A percentile compares a stretch with the other conserved stretches of the same genome.
Evolutionary conservation across 2,329 filamentous ascomycete species (phyloP).

Genomic region (Talaromyces sp.): DNA sequence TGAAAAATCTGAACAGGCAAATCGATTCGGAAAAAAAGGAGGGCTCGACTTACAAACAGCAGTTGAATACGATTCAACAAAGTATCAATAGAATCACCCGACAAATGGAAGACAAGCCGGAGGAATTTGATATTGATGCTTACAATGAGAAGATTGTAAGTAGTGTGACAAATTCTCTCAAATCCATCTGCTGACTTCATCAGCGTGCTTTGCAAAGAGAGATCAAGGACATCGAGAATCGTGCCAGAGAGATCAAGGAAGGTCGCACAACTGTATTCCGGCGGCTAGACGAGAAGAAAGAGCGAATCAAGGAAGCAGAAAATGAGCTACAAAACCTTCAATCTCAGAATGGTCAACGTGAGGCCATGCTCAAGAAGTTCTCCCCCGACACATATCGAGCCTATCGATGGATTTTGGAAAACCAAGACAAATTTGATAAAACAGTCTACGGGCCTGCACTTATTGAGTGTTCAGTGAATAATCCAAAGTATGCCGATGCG

Average conservation of each 20-base stretch:
- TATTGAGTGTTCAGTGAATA: slow-evolving; percentile 73
- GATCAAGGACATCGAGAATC: slow-evolving; percentile 33
- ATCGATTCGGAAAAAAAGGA: slow-evolving; percentile 52
- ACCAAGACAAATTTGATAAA: slow-evolving; percentile 66
- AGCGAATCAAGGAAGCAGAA: slow-evolving; percentile 42
- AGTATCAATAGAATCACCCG: slow-evolving; percentile 62
- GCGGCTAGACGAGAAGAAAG: slow-evolving; percentile 34
- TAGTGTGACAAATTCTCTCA: slow-evolving; percentile 20
- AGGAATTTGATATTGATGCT: slow-evolving; percentile 63
- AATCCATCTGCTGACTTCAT: slow-evolving; percentile 23
- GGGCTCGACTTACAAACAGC: slow-evolving; percentile 51
- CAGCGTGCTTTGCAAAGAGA: slow-evolving; percentile 55
- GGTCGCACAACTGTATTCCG: slow-evolving; percentile 32
- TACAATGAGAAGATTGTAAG: slow-evolving; percentile 72
- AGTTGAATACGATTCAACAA: slow-evolving; percentile 50
- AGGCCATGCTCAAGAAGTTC: slow-evolving; percentile 58
- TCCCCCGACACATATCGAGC: slow-evolving; percentile 64
- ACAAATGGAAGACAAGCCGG: slow-evolving; percentile 58
- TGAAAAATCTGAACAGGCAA: slow-evolving; percentile 37
- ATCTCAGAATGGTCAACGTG: slow-evolving; percentile 70
- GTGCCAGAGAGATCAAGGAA: slow-evolving; percentile 42
- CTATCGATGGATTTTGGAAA: slow-evolving; percentile 77
- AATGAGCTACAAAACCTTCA: slow-evolving; percentile 58
- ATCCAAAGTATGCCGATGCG: slow-evolving; percentile 61
- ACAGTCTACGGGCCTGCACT: slow-evolving; percentile 78